Evolutionary conservation across 139 green algal genomes (phyloP).

Genomic region (Chlorella sp.): DNA sequence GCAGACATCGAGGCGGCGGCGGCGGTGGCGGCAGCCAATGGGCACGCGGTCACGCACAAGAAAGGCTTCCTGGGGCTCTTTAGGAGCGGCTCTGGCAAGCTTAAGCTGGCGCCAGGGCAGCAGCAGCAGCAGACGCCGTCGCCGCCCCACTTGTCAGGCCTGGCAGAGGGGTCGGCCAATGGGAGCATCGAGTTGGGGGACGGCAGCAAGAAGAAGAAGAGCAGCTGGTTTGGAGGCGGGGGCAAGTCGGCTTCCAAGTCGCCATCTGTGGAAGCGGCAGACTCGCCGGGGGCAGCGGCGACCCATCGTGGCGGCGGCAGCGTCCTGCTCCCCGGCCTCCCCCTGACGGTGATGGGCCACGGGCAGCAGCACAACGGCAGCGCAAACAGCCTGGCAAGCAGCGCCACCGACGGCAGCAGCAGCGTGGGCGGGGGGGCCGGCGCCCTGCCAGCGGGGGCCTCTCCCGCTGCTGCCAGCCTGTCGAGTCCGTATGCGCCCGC

Average conservation of each 20-base stretch:
- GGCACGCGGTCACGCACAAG: background rate
- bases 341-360: background rate
- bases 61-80: slow-evolving; percentile 6
- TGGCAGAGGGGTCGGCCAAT: background rate
- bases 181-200: background rate
- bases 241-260: background rate
- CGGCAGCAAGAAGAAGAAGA: slow-evolving; percentile 4
- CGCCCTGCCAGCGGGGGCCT: background rate
- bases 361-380: background rate
- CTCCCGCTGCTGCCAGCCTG: background rate
- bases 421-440: background rate
- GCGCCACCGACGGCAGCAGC: background rate
- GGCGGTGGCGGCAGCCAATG: background rate
- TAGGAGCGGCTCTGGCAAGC: background rate
- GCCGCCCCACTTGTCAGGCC: background rate
- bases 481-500: background rate
- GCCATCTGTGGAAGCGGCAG: background rate
- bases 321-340: slow-evolving; percentile 25
- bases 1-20: background rate
- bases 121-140: background rate
- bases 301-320: background rate
- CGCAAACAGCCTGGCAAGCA: background rate
- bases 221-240: slow-evolving; percentile 30
- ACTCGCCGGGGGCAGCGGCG: background rate
- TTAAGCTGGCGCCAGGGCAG: background rate